A percentile compares a stretch with the other conserved stretches of the same genome.
Evolutionary conservation across 1,284 basidiomycete species (phyloP).

Genomic region (Cryptococcus sp.): DNA sequence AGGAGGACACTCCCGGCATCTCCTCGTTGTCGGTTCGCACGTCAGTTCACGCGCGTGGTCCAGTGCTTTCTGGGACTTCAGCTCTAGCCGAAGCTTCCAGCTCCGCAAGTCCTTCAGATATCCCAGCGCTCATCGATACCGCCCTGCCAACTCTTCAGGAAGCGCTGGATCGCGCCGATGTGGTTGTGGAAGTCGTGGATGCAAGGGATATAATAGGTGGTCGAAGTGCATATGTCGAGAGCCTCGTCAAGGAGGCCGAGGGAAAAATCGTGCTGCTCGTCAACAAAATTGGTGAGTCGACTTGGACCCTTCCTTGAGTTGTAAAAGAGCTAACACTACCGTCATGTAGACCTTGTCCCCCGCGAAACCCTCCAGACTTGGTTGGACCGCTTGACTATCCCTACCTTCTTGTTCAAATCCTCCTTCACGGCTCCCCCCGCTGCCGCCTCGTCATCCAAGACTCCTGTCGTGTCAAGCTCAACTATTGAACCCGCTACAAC

Average conservation of each 20-base stretch:
- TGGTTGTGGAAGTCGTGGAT: conserved; percentile 81
- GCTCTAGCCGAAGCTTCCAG: conserved; percentile 11
- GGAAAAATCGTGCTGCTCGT: conserved; percentile 65
- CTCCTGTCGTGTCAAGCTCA: conserved; percentile 36
- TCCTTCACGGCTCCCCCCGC: conserved; percentile 57
- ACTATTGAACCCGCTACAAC: conserved; percentile 11
- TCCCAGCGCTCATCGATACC: conserved; percentile 64
- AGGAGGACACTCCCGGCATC: conserved; percentile 47
- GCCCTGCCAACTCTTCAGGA: conserved; percentile 67
- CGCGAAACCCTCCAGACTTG: conserved; percentile 76
- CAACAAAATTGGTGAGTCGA: conserved; percentile 77
- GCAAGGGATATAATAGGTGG: conserved; percentile 76
- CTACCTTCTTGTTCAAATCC: conserved; percentile 81
- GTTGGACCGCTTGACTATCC: conserved; percentile 69
- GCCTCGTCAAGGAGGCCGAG: conserved; percentile 54
- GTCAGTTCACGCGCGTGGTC: conserved; percentile 26
- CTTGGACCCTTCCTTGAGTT: neutral
- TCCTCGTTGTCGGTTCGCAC: conserved; percentile 22
- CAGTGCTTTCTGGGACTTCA: conserved; percentile 14
- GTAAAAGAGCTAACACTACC: neutral
- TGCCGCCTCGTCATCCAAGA: conserved; percentile 41
- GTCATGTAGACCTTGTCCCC: conserved; percentile 71
- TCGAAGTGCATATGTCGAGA: conserved; percentile 67
- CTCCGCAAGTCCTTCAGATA: conserved; percentile 45
- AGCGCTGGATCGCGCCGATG: conserved; percentile 80